A percentile compares a stretch with the other conserved stretches of the same genome.
Conservation (phyloP, 176 grass and related monocot species). For the Hyparrhenia diplandra region DNA sequence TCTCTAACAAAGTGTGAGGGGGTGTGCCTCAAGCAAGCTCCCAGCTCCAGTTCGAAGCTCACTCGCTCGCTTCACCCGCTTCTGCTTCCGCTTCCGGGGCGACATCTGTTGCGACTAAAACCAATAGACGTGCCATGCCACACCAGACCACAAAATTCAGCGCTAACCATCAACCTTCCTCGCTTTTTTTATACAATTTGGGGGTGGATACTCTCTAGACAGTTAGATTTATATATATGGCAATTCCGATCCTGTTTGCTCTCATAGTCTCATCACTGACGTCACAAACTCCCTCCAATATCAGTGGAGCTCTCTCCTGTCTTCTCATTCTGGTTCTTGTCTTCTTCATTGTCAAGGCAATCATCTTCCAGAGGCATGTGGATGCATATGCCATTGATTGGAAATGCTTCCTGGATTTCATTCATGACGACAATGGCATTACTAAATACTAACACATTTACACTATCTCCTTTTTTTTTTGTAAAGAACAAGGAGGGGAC, state of each 20-base stretch:
- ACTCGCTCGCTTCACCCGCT: neutral
- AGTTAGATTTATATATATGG: slow-evolving; percentile 29
- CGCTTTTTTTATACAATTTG: slow-evolving; percentile 9
- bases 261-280: neutral
- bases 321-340: slow-evolving; percentile 24
- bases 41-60: slow-evolving; percentile 16
- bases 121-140: slow-evolving; percentile 42
- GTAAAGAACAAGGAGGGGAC: neutral
- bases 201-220: slow-evolving; percentile 16
- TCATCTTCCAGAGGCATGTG: slow-evolving; percentile 45
- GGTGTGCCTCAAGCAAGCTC: slow-evolving; percentile 9
- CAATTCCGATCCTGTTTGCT: neutral
- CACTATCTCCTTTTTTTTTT: neutral
- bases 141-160: slow-evolving; percentile 31
- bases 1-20: neutral
- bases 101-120: slow-evolving; percentile 44
- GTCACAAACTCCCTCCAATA: slow-evolving; percentile 28
- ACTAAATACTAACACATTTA: neutral
- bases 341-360: slow-evolving; percentile 37
- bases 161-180: slow-evolving; percentile 34
- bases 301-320: slow-evolving; percentile 25
- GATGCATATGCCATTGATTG: slow-evolving; percentile 55
- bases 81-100: neutral
- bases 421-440: too few relatives aligned
- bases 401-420: slow-evolving; percentile 57